phyloP scores from a whole-genome alignment of 2,329 filamentous ascomycete genomes.

The Paraphaeosphaeria minitans region DNA sequence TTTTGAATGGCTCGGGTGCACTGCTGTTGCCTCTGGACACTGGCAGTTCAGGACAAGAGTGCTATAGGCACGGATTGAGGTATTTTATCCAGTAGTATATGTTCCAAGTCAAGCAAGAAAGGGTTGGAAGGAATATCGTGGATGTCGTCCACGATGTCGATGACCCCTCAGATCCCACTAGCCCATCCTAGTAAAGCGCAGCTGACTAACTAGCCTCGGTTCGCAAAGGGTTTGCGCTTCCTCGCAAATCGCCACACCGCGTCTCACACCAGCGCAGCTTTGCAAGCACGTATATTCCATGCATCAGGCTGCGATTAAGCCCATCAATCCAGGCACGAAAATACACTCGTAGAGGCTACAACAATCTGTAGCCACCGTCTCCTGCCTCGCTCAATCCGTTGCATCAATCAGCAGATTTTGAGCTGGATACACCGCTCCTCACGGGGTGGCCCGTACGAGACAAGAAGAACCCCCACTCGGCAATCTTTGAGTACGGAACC shows the following conservation, averaged over 20 bases:
- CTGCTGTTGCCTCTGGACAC: too few species aligned
- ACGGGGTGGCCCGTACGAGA: conserved; percentile 38
- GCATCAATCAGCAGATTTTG: conserved; percentile 40
- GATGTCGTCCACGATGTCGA: neutral
- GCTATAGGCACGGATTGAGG: too few species aligned
- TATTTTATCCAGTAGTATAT: too few species aligned
- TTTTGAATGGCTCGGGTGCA: too few species aligned
- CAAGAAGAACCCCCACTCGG: conserved; percentile 40
- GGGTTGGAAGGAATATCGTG: too few species aligned
- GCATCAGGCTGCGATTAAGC: neutral
- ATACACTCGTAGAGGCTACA: neutral
- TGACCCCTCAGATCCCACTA: neutral
- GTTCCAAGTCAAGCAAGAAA: too few species aligned
- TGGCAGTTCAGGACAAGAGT: too few species aligned
- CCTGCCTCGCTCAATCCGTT: conserved; percentile 48
- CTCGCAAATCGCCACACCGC: neutral
- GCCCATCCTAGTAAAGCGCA: neutral
- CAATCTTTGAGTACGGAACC: conserved; percentile 50
- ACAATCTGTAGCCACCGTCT: conserved; percentile 27
- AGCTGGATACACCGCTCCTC: conserved; percentile 43
- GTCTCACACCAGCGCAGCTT: neutral
- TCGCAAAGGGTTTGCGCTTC: neutral
- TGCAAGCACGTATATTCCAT: neutral
- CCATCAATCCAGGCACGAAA: neutral
- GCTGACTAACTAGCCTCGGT: neutral